Conservation (phyloP, 768 basidiomycete species). For the Suillus lakei region DNA sequence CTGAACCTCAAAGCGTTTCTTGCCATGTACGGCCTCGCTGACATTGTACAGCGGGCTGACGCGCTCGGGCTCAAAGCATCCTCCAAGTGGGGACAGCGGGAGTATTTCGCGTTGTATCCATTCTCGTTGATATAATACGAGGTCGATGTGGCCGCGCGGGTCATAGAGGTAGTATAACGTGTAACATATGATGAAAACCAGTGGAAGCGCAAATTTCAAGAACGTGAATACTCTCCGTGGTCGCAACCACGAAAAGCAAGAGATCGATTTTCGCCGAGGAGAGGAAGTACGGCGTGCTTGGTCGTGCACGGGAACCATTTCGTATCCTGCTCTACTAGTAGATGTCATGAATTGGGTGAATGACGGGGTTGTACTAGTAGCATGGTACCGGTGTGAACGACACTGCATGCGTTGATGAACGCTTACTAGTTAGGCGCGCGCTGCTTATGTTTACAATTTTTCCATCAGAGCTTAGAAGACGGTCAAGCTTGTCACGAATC, state of each 20-base stretch:
- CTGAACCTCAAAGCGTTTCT: constrained; percentile 72
- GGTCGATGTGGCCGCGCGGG: constrained; percentile 74
- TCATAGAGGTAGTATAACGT: constrained; percentile 65
- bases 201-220: constrained; percentile 50
- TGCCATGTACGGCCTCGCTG: constrained; percentile 63
- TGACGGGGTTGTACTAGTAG: background rate
- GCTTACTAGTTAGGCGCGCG: background rate
- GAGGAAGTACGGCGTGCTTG: background rate
- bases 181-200: constrained; percentile 27
- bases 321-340: constrained; percentile 4
- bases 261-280: background rate
- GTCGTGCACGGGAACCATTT: constrained; percentile 10
- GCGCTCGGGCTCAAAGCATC: constrained; percentile 71
- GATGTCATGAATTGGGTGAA: background rate
- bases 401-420: background rate
- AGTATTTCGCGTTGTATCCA: constrained; percentile 80
- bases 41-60: constrained; percentile 73
- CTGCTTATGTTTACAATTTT: background rate
- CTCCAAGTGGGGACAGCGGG: constrained; percentile 63
- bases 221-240: constrained; percentile 42
- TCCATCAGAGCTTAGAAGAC: background rate
- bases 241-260: constrained; percentile 17
- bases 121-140: constrained; percentile 73
- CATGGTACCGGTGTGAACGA: constrained; percentile 1
- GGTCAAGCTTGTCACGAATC: background rate